Evolutionary conservation across 2,329 filamentous ascomycete species (phyloP).

Genomic region (Sclerotinia subarctica): DNA sequence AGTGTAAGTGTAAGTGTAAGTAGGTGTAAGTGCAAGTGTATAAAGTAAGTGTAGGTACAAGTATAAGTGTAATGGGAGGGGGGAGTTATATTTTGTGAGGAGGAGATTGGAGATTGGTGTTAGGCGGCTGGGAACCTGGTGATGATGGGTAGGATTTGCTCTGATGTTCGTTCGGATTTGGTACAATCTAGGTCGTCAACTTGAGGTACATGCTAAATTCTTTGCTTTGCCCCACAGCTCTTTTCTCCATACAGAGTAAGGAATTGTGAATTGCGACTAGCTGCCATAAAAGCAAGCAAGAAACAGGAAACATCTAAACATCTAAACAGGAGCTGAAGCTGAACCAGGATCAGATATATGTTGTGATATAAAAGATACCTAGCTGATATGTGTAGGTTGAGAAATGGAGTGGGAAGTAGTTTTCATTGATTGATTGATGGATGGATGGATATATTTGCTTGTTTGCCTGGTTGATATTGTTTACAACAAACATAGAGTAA

Average conservation of each 20-base stretch:
- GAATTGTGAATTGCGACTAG: background rate
- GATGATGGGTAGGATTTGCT: slow-evolving; percentile 6
- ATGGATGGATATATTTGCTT: background rate
- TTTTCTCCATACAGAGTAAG: background rate
- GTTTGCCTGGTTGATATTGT: background rate
- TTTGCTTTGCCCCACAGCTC: slow-evolving; percentile 13
- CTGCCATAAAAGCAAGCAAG: background rate
- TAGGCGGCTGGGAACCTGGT: background rate
- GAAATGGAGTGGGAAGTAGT: background rate
- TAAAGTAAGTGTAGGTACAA: too few species aligned
- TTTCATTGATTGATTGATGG: background rate
- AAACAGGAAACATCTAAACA: background rate
- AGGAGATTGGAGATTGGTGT: background rate
- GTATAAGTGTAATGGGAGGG: background rate
- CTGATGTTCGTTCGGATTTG: slow-evolving; percentile 11
- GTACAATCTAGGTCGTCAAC: slow-evolving; percentile 12
- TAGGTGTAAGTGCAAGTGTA: too few species aligned
- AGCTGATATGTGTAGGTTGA: background rate
- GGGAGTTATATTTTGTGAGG: background rate
- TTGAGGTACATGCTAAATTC: background rate
- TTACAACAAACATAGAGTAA: background rate
- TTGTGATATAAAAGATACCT: background rate
- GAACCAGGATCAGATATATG: background rate
- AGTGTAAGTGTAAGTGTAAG: too few species aligned
- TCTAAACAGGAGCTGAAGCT: background rate